Evolutionary conservation across 2,329 filamentous ascomycete genomes (phyloP).

Genomic region (Onygenales sp.): DNA sequence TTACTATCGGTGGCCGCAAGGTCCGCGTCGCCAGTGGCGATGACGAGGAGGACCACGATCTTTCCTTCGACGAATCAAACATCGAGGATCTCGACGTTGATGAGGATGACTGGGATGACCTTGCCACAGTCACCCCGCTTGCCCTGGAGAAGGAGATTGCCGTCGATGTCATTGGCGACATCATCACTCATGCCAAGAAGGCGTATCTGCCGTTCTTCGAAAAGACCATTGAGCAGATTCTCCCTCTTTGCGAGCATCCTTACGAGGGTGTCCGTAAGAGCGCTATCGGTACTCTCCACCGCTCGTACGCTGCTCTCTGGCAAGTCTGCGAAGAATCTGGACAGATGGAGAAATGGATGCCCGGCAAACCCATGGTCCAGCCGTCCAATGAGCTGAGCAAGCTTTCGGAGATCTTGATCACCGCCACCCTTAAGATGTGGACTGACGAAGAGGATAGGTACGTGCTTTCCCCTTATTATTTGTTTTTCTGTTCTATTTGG

Average conservation of each 20-base stretch:
- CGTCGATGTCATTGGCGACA: constrained; percentile 85
- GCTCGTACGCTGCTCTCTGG: constrained; percentile 85
- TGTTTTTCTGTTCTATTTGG: constrained; percentile 12
- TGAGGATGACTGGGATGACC: constrained; percentile 73
- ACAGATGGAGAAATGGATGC: constrained; percentile 71
- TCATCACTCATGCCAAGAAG: constrained; percentile 76
- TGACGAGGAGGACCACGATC: constrained; percentile 40
- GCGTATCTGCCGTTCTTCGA: constrained; percentile 78
- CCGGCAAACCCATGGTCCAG: constrained; percentile 71
- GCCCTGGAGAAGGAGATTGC: constrained; percentile 97
- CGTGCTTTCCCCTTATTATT: constrained; percentile 36
- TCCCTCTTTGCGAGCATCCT: constrained; percentile 73
- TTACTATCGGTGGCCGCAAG: constrained; percentile 74
- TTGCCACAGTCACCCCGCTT: constrained; percentile 76
- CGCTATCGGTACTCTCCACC: constrained; percentile 83
- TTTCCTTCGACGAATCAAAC: constrained; percentile 39
- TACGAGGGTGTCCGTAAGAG: constrained; percentile 94
- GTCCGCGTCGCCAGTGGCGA: constrained; percentile 64
- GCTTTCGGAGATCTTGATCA: constrained; percentile 77
- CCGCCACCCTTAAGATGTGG: constrained; percentile 76
- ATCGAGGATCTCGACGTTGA: constrained; percentile 58
- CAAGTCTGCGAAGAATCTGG: constrained; percentile 73
- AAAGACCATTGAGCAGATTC: constrained; percentile 72
- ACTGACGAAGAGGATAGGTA: constrained; percentile 88
- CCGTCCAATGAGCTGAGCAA: constrained; percentile 72